A percentile compares a stretch with the other conserved stretches of the same genome.
These are phyloP conservation scores for Dalbergia cultrata DNA, from an alignment of 306 rosid genomes.

Conservation along the genomic window DNA sequence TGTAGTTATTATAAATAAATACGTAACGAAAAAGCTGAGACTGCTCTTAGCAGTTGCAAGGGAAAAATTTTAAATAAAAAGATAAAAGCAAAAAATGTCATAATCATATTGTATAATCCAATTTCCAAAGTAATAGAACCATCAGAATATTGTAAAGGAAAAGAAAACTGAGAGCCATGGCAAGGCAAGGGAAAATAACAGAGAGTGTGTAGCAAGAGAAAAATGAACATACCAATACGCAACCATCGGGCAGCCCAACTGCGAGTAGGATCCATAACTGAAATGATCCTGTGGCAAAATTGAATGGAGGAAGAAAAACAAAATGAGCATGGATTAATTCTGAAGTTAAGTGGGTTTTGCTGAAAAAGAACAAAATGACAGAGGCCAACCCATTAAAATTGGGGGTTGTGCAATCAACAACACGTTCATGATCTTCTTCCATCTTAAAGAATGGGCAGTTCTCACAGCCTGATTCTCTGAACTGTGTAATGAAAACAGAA, in stretches of 20 bases:
- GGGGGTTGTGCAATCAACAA: constrained; percentile 91
- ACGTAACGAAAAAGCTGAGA: not conserved
- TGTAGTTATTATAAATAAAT: not conserved
- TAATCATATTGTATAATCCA: not conserved
- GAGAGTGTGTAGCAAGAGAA: constrained; percentile 7
- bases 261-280: constrained; percentile 91
- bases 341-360: constrained; percentile 4
- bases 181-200: not conserved
- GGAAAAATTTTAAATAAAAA: not conserved
- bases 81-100: not conserved
- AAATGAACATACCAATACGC: constrained; percentile 73
- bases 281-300: constrained; percentile 66
- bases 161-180: constrained; percentile 8
- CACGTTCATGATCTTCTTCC: constrained; percentile 92
- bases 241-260: constrained; percentile 99
- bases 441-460: constrained; percentile 93
- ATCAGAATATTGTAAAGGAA: constrained; percentile 7
- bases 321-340: constrained; percentile 2
- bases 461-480: constrained; percentile 92
- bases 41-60: constrained; percentile 2
- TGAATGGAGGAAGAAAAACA: constrained; percentile 15
- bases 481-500: constrained; percentile 53
- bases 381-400: constrained; percentile 86
- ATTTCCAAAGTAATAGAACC: constrained; percentile 4
- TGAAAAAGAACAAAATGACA: not conserved